Percentiles rank a stretch among this genome's conserved stretches.
Conservation (phyloP, 202 grass and related monocot genomes). For the Bolboschoenoplectus hybrid region DNA sequence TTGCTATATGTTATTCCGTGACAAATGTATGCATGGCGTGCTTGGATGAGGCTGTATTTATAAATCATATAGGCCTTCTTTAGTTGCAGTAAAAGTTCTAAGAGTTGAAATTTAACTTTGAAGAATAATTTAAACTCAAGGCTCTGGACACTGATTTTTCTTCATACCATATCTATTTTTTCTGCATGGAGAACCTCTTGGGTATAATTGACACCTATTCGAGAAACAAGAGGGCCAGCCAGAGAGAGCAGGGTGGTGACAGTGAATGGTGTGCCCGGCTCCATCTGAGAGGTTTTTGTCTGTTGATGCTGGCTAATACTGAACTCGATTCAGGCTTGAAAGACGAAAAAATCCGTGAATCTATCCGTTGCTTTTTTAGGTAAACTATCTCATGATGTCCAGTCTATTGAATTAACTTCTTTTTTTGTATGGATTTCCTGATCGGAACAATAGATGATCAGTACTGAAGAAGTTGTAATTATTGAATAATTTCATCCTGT, state of each 20-base stretch:
- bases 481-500: slow-evolving; percentile 35
- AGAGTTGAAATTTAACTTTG: neutral
- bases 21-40: neutral
- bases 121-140: slow-evolving; percentile 8
- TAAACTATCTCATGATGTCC: slow-evolving; percentile 22
- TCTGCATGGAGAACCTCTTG: slow-evolving; percentile 62
- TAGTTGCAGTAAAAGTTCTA: neutral
- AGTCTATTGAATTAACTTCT: neutral
- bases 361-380: slow-evolving; percentile 90
- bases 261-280: slow-evolving; percentile 56
- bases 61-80: neutral
- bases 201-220: slow-evolving; percentile 68
- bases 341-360: slow-evolving; percentile 78
- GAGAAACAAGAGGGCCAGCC: slow-evolving; percentile 56
- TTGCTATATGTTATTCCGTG: neutral
- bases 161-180: slow-evolving; percentile 37
- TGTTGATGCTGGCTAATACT: slow-evolving; percentile 68
- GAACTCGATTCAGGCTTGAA: slow-evolving; percentile 68
- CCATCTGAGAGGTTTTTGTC: slow-evolving; percentile 93
- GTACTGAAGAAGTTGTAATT: slow-evolving; percentile 42
- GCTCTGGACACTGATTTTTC: slow-evolving; percentile 6
- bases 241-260: slow-evolving; percentile 47
- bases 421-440: neutral
- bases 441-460: slow-evolving; percentile 15
- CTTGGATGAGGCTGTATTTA: slow-evolving; percentile 16